Base-by-base conservation (phyloP, 768 basidiomycete genomes). In the Leccinum boreale region DNA sequence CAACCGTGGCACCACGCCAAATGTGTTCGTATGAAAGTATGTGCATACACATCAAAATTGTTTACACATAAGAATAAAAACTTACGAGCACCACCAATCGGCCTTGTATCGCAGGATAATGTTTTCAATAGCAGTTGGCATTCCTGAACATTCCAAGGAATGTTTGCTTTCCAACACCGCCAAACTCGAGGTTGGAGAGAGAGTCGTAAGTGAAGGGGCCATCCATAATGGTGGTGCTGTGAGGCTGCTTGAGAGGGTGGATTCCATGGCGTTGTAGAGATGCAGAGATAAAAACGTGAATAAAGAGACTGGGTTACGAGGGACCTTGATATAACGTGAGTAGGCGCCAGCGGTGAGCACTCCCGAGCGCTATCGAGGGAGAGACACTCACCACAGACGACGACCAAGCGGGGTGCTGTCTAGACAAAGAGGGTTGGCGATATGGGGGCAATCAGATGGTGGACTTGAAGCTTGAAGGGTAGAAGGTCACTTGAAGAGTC, bases 141-240 rank as follows among this genome's bases (percentile, higher is more conserved):
- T 98, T 36, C 97, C 97, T 12, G 97, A 2, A 98, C 96, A 74
- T 98, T 98, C 97, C 97, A 99, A 21, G 97, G 97, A 66, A 99
- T 94, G 69, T 94, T 94, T 4, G 92, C 92, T 73, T 94, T 94
- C 92, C 92, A 94, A 75, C 95, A 98, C 65, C 96, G 81, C 97
- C 97, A 98, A 9, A 90, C 62, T 80, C 77, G 53, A 79, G 75
- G 60, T 76, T 74, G 26, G 74, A 70, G 54, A 78, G 71, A 24
- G 77, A 64, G 69, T 81, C 80, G 66, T 79, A 82, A 57, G 74
- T 63, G 68, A 77, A 78, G 57, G 79, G 64, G 53, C 74, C 65
- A 62, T 81, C 80, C 70, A 81, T 78, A 71, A 81, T 79, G 71
- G 75, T 75, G 67, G 78, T 72, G 73, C 77, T 72, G 73, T 79